Conservation (phyloP, 2,329 filamentous ascomycete genomes). For the Daldinia sp. region DNA sequence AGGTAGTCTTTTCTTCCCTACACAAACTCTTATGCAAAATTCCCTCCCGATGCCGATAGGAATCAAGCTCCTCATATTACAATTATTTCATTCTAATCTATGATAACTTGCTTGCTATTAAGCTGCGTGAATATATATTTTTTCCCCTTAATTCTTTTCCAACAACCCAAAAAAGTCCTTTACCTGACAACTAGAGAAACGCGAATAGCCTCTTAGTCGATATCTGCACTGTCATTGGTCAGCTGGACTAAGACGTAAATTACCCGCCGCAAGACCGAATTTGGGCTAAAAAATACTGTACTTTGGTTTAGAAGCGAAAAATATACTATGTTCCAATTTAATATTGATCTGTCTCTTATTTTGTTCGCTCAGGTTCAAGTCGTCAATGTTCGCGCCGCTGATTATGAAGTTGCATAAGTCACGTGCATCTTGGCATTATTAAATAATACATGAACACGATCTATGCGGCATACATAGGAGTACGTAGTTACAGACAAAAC, state of each 20-base stretch:
- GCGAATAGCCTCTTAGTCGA: neutral
- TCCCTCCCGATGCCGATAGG: too few relatives aligned
- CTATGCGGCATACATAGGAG: too few relatives aligned
- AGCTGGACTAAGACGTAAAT: neutral
- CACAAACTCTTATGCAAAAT: too few relatives aligned
- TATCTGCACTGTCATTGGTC: neutral
- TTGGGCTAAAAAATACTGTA: neutral
- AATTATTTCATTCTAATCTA: too few relatives aligned
- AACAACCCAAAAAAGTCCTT: too few relatives aligned
- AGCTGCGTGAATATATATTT: too few relatives aligned
- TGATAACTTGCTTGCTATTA: too few relatives aligned
- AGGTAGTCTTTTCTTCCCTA: too few relatives aligned
- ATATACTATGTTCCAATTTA: neutral
- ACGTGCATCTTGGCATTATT: neutral
- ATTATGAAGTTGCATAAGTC: conserved; percentile 8
- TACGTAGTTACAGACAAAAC: too few relatives aligned
- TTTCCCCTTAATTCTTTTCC: too few relatives aligned
- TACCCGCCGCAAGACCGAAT: neutral
- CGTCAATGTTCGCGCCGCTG: neutral
- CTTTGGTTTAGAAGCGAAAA: neutral
- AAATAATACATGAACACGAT: too few relatives aligned
- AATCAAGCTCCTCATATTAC: too few relatives aligned
- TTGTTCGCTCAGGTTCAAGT: neutral
- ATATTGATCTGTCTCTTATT: neutral
- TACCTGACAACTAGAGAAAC: neutral